Base-by-base conservation (phyloP, 2,329 filamentous ascomycete genomes). In the Trichoderma sp. region DNA sequence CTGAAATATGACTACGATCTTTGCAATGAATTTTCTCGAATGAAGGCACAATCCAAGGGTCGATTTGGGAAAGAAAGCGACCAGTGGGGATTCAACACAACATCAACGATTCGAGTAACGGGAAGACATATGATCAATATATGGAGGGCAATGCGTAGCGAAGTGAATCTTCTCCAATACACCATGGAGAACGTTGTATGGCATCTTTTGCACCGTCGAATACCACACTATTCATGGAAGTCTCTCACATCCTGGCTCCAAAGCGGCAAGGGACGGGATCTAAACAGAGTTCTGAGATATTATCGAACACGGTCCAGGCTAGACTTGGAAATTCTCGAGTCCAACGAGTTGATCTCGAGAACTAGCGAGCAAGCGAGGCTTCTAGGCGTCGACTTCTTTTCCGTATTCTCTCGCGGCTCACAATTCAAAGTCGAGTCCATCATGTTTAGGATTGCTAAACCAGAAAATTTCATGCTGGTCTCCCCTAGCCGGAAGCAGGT, bases 351-450 rank as follows among this genome's bases (percentile, higher is more conserved):
- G 27, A 89, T 98, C 47, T 84, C 94, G 1, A 87, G 95, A 66
- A 98, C 94, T 0, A 97, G 94, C 74, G 96, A 99, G 79, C 96
- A 99, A 79, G 96, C 96, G 10, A 90, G 96, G 13, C 83, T 99
- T 13, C 85, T 99, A 3, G 96, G 96, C 0, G 92, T 98, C 0
- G 96, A 99, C 80, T 99, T 99, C 82, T 97, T 95, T 78, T 97
- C 94, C 0, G 96, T 99, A 67, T 96, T 97, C 76, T 95, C 92
- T 6, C 88, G 96, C 67, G 96, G 96, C 19, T 98, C 94, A 0
- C 96, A 99, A 77, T 98, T 96, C 86, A 99, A 99, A 79, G 96
- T 99, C 52, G 96, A 99, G 80, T 97, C 95, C 1, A 90, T 97
- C 74, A 98, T 99, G 96, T 97, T 98, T 76, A 89, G 96, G 55